Evolutionary conservation across 2,329 filamentous ascomycete genomes (phyloP).

Genomic region (Ophiostoma ips): DNA sequence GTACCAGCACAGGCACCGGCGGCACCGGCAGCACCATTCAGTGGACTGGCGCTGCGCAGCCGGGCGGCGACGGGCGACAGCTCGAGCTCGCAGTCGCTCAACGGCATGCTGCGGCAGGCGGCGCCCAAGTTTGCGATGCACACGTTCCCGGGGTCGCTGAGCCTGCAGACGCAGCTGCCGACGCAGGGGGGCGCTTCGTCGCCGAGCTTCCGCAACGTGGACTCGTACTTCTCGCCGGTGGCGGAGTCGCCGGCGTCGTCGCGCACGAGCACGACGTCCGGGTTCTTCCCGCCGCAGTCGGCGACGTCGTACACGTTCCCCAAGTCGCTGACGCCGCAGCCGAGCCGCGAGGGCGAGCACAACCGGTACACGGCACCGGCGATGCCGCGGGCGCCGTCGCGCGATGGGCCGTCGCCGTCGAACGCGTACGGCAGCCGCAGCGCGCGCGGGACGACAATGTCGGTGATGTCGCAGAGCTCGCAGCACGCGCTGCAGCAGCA

Average conservation of each 20-base stretch:
- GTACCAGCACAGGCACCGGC: slow-evolving; percentile 23
- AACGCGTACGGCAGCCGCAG: slow-evolving; percentile 50
- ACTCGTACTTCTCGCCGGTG: slow-evolving; percentile 88
- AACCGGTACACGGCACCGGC: slow-evolving; percentile 80
- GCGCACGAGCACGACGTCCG: slow-evolving; percentile 60
- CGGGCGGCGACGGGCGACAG: neutral
- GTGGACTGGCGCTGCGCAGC: slow-evolving; percentile 47
- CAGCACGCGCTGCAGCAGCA: slow-evolving; percentile 42
- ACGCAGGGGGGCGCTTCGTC: slow-evolving; percentile 32
- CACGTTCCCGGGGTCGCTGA: slow-evolving; percentile 44
- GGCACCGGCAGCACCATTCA: slow-evolving; percentile 23
- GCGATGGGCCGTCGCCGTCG: slow-evolving; percentile 53
- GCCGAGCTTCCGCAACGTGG: slow-evolving; percentile 47
- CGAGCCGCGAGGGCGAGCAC: slow-evolving; percentile 48
- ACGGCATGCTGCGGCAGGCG: slow-evolving; percentile 42
- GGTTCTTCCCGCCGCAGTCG: slow-evolving; percentile 46
- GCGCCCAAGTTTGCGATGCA: slow-evolving; percentile 61
- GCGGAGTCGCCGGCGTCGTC: slow-evolving; percentile 66
- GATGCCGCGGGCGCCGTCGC: slow-evolving; percentile 65
- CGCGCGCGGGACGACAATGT: slow-evolving; percentile 65
- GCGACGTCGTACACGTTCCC: slow-evolving; percentile 47
- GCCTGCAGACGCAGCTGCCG: slow-evolving; percentile 46
- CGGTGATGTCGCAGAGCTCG: slow-evolving; percentile 45
- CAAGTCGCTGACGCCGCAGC: slow-evolving; percentile 55
- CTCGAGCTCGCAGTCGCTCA: neutral